phyloP scores from a whole-genome alignment of 768 basidiomycete species.

The Termitomyces sp. region DNA sequence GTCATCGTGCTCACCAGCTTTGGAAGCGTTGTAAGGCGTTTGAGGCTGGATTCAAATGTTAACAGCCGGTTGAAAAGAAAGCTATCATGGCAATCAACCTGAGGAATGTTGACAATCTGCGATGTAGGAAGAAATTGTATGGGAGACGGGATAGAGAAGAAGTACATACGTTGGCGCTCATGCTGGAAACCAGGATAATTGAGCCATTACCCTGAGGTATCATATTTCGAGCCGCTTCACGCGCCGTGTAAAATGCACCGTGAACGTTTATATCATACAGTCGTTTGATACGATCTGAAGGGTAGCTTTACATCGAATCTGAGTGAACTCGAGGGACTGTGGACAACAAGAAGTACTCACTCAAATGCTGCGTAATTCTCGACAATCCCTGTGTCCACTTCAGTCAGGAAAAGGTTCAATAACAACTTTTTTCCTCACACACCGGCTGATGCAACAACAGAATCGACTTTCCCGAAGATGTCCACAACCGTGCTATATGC shows the following conservation, averaged over 20 bases:
- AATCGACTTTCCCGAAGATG: constrained; percentile 70
- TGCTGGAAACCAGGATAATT: constrained; percentile 84
- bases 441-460: constrained; percentile 89
- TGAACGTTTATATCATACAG: constrained; percentile 94
- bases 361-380: constrained; percentile 88
- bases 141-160: background rate
- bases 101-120: constrained; percentile 86
- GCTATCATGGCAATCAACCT: constrained; percentile 36
- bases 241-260: constrained; percentile 92
- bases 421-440: constrained; percentile 10
- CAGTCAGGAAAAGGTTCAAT: background rate
- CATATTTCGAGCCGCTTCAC: constrained; percentile 93
- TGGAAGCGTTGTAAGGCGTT: constrained; percentile 95
- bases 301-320: constrained; percentile 53
- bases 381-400: constrained; percentile 58
- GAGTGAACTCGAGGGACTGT: background rate
- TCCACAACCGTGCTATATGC: constrained; percentile 65
- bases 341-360: constrained; percentile 35
- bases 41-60: constrained; percentile 50
- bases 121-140: background rate
- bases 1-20: constrained; percentile 56
- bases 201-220: constrained; percentile 74
- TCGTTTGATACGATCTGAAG: constrained; percentile 76
- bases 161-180: constrained; percentile 78
- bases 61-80: background rate